Conservation (phyloP, 345 rosid species). For the Carallia brachiata region DNA sequence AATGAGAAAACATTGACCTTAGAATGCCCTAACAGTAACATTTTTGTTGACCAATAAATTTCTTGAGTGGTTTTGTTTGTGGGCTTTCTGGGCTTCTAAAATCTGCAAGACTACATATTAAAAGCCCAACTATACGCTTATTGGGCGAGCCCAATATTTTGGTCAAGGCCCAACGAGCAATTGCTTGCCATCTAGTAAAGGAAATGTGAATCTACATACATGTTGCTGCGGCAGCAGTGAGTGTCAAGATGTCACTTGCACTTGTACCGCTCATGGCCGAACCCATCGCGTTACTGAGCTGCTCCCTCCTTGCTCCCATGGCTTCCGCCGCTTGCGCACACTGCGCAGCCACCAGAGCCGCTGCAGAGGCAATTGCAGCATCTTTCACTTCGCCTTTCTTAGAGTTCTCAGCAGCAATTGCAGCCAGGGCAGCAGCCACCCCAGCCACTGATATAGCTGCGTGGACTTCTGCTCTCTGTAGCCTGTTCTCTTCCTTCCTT, state of each 20-base stretch:
- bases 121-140: no score
- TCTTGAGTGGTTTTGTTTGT: no score
- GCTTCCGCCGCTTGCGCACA: constrained; percentile 82
- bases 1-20: no score
- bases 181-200: not conserved
- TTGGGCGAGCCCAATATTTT: no score
- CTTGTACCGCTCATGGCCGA: constrained; percentile 74
- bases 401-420: constrained; percentile 66
- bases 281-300: constrained; percentile 55
- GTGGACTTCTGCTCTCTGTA: constrained; percentile 82
- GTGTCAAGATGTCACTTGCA: constrained; percentile 76
- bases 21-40: no score
- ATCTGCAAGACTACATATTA: no score
- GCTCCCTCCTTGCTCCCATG: constrained; percentile 81
- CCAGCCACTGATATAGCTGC: constrained; percentile 90
- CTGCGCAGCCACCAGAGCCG: constrained; percentile 81
- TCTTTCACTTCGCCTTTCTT: constrained; percentile 41
- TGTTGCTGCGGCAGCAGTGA: constrained; percentile 85
- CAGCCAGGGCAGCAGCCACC: constrained; percentile 77
- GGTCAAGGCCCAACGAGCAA: no score
- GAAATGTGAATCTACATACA: constrained; percentile 62
- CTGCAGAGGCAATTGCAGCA: constrained; percentile 80
- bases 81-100: no score
- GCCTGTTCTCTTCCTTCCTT: constrained; percentile 75
- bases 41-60: no score